A percentile compares a stretch with the other conserved stretches of the same genome.
phyloP scores from a whole-genome alignment of 164 flowering plant species.

The Tinospora cordifolia region DNA sequence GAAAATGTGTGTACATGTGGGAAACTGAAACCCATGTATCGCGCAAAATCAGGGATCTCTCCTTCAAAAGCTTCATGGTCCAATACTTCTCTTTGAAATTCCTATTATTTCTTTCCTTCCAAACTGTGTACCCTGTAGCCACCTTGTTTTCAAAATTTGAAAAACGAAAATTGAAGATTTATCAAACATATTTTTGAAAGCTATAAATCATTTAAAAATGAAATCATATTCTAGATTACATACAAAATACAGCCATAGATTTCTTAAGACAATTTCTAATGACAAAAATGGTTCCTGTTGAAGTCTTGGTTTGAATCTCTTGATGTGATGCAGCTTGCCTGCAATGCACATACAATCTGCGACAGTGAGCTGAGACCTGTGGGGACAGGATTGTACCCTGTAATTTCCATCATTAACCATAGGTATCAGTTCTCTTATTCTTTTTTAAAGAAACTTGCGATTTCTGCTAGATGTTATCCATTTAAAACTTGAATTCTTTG shows the following conservation, averaged over 20 bases:
- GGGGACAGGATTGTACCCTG: slow-evolving; percentile 91
- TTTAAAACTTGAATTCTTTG: slow-evolving; percentile 16
- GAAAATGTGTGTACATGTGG: no score
- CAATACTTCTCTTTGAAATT: no score
- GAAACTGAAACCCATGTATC: no score
- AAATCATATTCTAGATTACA: no score
- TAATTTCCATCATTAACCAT: slow-evolving; percentile 89
- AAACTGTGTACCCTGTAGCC: no score
- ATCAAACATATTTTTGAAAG: no score
- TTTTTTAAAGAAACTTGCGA: neutral
- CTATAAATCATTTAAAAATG: no score
- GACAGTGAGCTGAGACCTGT: slow-evolving; percentile 85
- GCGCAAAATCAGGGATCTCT: no score
- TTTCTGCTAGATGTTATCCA: neutral
- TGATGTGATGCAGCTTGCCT: slow-evolving; percentile 59
- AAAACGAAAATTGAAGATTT: no score
- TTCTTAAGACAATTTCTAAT: neutral
- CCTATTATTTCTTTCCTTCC: no score
- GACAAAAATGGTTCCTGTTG: neutral
- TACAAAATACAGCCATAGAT: neutral
- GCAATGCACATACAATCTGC: slow-evolving; percentile 97
- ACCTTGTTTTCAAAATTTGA: no score
- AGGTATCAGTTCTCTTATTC: slow-evolving; percentile 39
- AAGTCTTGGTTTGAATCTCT: slow-evolving; percentile 1
- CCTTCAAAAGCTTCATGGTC: no score